These are phyloP conservation scores for Crassisporium funariophilum DNA, from an alignment of 768 basidiomycete species.

Conservation along the genomic window DNA sequence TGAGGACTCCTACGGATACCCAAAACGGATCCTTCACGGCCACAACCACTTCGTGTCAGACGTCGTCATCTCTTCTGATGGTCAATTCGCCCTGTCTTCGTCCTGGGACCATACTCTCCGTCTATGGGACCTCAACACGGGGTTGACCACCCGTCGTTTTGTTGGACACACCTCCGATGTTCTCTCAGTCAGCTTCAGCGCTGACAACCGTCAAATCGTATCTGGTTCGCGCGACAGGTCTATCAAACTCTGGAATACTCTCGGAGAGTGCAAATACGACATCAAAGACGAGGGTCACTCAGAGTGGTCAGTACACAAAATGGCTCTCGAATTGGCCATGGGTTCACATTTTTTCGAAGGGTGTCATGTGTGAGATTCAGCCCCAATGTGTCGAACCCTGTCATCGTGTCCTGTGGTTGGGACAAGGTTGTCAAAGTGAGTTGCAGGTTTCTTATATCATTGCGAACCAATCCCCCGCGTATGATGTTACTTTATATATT, in stretches of 20 bases:
- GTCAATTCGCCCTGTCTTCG: constrained; percentile 98
- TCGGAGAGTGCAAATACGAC: constrained; percentile 99
- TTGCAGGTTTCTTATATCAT: constrained; percentile 6
- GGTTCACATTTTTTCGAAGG: constrained; percentile 47
- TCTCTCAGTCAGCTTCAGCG: constrained; percentile 98
- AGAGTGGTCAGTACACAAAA: constrained; percentile 67
- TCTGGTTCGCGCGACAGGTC: constrained; percentile 95
- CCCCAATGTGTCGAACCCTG: constrained; percentile 95
- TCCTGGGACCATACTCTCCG: constrained; percentile 99
- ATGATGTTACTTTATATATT: constrained; percentile 59
- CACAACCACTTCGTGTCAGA: constrained; percentile 99
- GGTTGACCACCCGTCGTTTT: constrained; percentile 93
- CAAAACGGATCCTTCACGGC: constrained; percentile 95
- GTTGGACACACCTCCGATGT: constrained; percentile 98
- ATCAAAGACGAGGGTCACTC: constrained; percentile 98
- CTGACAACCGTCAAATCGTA: constrained; percentile 99
- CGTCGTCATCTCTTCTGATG: constrained; percentile 98
- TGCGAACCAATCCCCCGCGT: constrained; percentile 9
- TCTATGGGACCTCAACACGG: constrained; percentile 99
- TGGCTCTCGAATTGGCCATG: constrained; percentile 16
- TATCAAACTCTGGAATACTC: constrained; percentile 99
- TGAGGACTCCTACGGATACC: constrained; percentile 89
- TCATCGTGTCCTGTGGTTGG: constrained; percentile 99
- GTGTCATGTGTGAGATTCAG: constrained; percentile 99
- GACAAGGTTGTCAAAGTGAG: constrained; percentile 99